A percentile compares a stretch with the other conserved stretches of the same genome.
Evolutionary conservation across 208 protist species (phyloP).

Genomic region (Leishmania mexicana): DNA sequence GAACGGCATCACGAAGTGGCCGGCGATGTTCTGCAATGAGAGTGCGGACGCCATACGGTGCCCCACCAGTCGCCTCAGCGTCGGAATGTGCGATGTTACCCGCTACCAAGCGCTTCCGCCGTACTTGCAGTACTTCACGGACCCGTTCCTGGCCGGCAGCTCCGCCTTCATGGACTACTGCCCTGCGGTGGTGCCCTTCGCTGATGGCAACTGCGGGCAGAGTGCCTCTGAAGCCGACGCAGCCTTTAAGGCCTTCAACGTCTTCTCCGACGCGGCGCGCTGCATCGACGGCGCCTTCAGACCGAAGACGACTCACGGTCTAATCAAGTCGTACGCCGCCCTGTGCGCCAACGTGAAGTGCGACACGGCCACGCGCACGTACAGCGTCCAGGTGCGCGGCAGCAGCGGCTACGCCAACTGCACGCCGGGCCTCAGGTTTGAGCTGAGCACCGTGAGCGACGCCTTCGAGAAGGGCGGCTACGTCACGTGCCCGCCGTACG

Average conservation of each 20-base stretch:
- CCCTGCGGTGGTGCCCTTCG: not conserved
- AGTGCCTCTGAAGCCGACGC: not conserved
- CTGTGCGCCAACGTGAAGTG: not conserved
- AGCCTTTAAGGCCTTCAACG: not conserved
- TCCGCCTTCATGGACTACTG: not conserved
- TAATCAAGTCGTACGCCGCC: not conserved
- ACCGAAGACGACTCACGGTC: not conserved
- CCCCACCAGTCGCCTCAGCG: not conserved
- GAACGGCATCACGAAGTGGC: conserved; percentile 31
- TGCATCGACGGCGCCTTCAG: not conserved
- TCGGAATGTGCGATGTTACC: not conserved
- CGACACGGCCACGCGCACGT: not conserved
- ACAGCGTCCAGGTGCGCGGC: not conserved
- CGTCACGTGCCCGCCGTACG: not conserved
- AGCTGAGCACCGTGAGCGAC: not conserved
- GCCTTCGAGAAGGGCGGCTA: not conserved
- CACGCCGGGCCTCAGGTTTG: not conserved
- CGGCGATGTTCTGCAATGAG: conserved; percentile 61
- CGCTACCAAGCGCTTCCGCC: not conserved
- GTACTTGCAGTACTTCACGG: not conserved
- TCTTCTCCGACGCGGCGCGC: conserved; percentile 5
- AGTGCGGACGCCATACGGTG: not conserved
- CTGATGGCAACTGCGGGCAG: not conserved
- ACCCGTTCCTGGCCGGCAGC: not conserved
- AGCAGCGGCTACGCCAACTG: not conserved